Percentiles rank a stretch among this genome's conserved stretches.
Evolutionary conservation across 1,139 yeast genomes (phyloP).

Genomic region (Debaryomyces robertsiae): DNA sequence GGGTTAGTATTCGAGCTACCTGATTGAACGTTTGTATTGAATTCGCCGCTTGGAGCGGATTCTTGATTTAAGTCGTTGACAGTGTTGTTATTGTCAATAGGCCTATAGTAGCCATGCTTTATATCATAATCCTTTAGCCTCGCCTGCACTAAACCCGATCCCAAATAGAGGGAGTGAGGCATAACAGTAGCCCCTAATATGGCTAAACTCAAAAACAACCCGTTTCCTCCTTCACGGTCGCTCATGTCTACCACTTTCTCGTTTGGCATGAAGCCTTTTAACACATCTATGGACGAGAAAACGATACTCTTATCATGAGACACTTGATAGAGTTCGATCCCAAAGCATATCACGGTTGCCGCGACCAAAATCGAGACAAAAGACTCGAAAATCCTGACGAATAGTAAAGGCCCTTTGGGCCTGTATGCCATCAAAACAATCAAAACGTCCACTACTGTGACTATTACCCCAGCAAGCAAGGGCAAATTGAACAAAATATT

Average conservation of each 20-base stretch:
- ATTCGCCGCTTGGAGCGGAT: slow-evolving; percentile 19
- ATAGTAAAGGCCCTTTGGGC: slow-evolving; percentile 81
- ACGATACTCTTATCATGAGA: slow-evolving; percentile 53
- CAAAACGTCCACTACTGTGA: slow-evolving; percentile 84
- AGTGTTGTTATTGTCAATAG: slow-evolving; percentile 14
- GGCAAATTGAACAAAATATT: slow-evolving; percentile 82
- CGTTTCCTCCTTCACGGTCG: slow-evolving; percentile 66
- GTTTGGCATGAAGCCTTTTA: slow-evolving; percentile 80
- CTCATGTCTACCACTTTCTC: slow-evolving; percentile 57
- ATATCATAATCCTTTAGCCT: slow-evolving; percentile 80
- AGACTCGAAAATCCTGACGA: slow-evolving; percentile 79
- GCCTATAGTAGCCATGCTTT: slow-evolving; percentile 56
- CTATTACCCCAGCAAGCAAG: slow-evolving; percentile 70
- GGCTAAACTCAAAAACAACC: slow-evolving; percentile 84
- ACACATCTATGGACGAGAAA: slow-evolving; percentile 55
- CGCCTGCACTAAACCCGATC: slow-evolving; percentile 92
- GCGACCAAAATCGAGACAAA: slow-evolving; percentile 77
- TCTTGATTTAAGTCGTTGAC: slow-evolving; percentile 14
- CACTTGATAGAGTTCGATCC: slow-evolving; percentile 72
- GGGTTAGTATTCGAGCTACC: slow-evolving; percentile 12
- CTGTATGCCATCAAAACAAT: slow-evolving; percentile 84
- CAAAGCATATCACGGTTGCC: slow-evolving; percentile 84
- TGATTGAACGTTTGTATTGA: slow-evolving; percentile 15
- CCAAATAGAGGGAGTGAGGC: slow-evolving; percentile 94
- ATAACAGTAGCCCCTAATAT: slow-evolving; percentile 95